A percentile compares a stretch with the other conserved stretches of the same genome.
These are phyloP conservation scores for Tylopilus sp. DNA, from an alignment of 1,284 basidiomycete species.

Conservation along the genomic window DNA sequence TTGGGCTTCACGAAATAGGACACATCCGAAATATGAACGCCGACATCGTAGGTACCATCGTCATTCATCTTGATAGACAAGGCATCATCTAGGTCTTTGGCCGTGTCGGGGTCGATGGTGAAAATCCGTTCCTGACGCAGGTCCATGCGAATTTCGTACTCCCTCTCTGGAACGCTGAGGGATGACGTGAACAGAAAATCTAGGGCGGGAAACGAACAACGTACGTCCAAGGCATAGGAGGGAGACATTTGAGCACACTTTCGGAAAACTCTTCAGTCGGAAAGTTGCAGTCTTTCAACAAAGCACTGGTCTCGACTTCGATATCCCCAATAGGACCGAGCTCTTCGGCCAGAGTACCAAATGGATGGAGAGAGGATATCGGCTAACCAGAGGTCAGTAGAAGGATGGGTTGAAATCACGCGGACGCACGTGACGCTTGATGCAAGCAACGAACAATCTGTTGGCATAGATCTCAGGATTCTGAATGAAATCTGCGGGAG, in stretches of 20 bases:
- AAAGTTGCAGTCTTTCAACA: slow-evolving; percentile 98
- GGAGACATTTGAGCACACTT: slow-evolving; percentile 92
- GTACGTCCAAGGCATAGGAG: slow-evolving; percentile 89
- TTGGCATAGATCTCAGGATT: slow-evolving; percentile 88
- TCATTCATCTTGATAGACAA: slow-evolving; percentile 84
- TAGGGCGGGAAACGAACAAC: slow-evolving; percentile 30
- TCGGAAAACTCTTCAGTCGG: slow-evolving; percentile 91
- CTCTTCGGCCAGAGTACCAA: slow-evolving; percentile 97
- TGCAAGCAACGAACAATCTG: slow-evolving; percentile 94
- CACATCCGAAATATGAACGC: slow-evolving; percentile 94
- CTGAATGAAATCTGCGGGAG: slow-evolving; percentile 92
- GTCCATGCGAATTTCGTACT: slow-evolving; percentile 83
- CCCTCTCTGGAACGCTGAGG: slow-evolving; percentile 82
- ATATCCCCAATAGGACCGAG: slow-evolving; percentile 97
- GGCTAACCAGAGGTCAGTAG: slow-evolving; percentile 45
- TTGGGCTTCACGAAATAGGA: slow-evolving; percentile 95
- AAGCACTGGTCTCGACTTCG: slow-evolving; percentile 94
- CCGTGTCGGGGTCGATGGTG: slow-evolving; percentile 86
- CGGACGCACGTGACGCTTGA: slow-evolving; percentile 83
- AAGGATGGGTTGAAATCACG: background rate
- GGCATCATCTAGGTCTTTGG: slow-evolving; percentile 94
- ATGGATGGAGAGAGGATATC: slow-evolving; percentile 96
- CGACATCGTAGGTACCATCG: slow-evolving; percentile 87
- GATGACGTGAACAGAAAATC: slow-evolving; percentile 10
- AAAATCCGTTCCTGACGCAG: slow-evolving; percentile 82